Evolutionary conservation across 441 rosid genomes (phyloP), one percentile per base, ranked within the genome.

Genomic region (Gossypium lobatum): DNA sequence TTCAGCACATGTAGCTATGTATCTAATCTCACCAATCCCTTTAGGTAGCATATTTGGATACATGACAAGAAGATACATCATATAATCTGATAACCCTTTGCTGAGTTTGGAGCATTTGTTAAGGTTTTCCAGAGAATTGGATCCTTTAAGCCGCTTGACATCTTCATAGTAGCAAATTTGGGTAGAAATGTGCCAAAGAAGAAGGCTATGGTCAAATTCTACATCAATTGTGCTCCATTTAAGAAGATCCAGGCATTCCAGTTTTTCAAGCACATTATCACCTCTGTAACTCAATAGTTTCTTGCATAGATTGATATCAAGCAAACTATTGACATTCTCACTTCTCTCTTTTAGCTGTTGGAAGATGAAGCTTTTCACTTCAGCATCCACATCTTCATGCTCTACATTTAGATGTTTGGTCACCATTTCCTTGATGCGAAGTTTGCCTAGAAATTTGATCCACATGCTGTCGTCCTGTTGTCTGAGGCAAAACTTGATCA

Each of bases 131-230:
- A 9, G 0, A 0, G 11, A 6, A 61, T 6, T 13, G 39, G n/a
- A 18, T 4, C 1, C 6, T 20, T 31, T 0, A 26, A 25, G 64
- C 31, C 1, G 1, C 16, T 0, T 11, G 20, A 1, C 2, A 6
- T 78, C 75, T 6, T 10, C 21, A 39, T 73, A 37, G 76, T 78
- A 80, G 54, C 83, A 74, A 45, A 88, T 80, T 18, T 84, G 81
- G 1, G 86, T 88, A 17, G 88, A 88, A 53, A 82, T 81, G 70
- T 88, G 88, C 90, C 80, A 86, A 3, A 77, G 45, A 14, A 31
- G 80, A 64, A 85, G 65, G 83, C 83, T 75, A 14, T 81, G 85
- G 8, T 83, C 85, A 28, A 85, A 85, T 48, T 84, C 88, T 1
- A 76, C 70, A 1, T 67, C 76, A 18, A 13, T 54, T n/a, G 45